Conservation (phyloP, 306 rosid genomes). For the Amphicarpaea edgeworthii region DNA sequence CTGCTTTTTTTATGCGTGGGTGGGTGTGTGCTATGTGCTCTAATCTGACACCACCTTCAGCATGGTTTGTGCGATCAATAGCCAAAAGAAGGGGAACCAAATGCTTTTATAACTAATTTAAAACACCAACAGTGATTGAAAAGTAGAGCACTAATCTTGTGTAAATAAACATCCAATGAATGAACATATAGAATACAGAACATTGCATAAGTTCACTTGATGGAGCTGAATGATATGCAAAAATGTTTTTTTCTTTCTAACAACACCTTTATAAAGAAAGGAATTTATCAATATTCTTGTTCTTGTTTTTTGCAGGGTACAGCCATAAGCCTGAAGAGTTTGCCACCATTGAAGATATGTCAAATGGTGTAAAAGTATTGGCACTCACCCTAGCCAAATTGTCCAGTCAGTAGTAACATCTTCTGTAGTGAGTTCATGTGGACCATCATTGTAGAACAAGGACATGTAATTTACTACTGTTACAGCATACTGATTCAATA, state of each 20-base stretch:
- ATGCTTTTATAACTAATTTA: slow-evolving; percentile 13
- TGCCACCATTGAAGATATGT: slow-evolving; percentile 68
- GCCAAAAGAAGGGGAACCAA: slow-evolving; percentile 24
- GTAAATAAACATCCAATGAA: slow-evolving; percentile 3
- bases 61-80: slow-evolving; percentile 30
- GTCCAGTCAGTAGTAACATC: slow-evolving; percentile 71
- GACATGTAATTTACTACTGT: slow-evolving; percentile 32
- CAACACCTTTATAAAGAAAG: neutral
- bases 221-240: neutral
- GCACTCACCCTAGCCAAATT: slow-evolving; percentile 85
- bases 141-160: slow-evolving; percentile 4
- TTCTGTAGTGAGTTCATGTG: slow-evolving; percentile 39
- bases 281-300: slow-evolving; percentile 7
- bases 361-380: slow-evolving; percentile 87
- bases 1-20: neutral
- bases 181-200: neutral
- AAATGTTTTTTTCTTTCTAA: neutral
- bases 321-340: slow-evolving; percentile 98
- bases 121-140: neutral
- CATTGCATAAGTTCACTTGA: neutral
- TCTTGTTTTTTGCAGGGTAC: slow-evolving; percentile 74
- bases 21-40: neutral
- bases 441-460: slow-evolving; percentile 31
- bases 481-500: slow-evolving; percentile 29
- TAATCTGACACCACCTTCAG: slow-evolving; percentile 6